phyloP scores from a whole-genome alignment of 768 basidiomycete species.

The Auriscalpium vulgare region DNA sequence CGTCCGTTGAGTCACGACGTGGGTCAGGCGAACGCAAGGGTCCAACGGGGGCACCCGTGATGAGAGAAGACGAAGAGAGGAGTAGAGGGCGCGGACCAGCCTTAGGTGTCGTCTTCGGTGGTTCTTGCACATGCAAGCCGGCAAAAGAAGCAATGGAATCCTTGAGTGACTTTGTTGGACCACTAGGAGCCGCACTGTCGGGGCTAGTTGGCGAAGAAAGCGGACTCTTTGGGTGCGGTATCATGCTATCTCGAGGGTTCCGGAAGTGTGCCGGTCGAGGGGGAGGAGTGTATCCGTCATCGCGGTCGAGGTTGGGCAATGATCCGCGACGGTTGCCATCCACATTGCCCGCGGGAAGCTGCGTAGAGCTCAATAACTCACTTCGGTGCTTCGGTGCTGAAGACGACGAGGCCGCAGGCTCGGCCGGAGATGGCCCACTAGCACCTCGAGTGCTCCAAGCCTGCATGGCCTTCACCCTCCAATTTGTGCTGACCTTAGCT shows the following conservation, averaged over 20 bases:
- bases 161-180: slow-evolving; percentile 32
- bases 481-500: slow-evolving; percentile 69
- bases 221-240: slow-evolving; percentile 25
- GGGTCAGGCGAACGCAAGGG: slow-evolving; percentile 13
- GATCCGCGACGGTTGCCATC: slow-evolving; percentile 30
- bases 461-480: slow-evolving; percentile 56
- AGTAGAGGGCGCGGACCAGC: slow-evolving; percentile 59
- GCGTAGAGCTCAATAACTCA: not conserved
- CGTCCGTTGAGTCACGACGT: not conserved
- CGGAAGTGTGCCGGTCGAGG: slow-evolving; percentile 50
- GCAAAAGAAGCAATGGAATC: slow-evolving; percentile 37
- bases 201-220: slow-evolving; percentile 4
- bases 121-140: slow-evolving; percentile 20
- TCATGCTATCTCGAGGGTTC: slow-evolving; percentile 48
- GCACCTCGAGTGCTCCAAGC: slow-evolving; percentile 17
- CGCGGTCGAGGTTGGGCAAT: slow-evolving; percentile 29
- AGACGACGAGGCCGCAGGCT: slow-evolving; percentile 4
- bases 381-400: not conserved
- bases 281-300: slow-evolving; percentile 42
- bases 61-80: slow-evolving; percentile 37
- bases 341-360: not conserved
- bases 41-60: slow-evolving; percentile 14
- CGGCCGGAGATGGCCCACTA: slow-evolving; percentile 16
- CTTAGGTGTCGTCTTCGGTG: slow-evolving; percentile 34
- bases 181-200: slow-evolving; percentile 18